Conservation (phyloP, 352 stramenopile genomes). For the Thraustochytrium striatum region DNA sequence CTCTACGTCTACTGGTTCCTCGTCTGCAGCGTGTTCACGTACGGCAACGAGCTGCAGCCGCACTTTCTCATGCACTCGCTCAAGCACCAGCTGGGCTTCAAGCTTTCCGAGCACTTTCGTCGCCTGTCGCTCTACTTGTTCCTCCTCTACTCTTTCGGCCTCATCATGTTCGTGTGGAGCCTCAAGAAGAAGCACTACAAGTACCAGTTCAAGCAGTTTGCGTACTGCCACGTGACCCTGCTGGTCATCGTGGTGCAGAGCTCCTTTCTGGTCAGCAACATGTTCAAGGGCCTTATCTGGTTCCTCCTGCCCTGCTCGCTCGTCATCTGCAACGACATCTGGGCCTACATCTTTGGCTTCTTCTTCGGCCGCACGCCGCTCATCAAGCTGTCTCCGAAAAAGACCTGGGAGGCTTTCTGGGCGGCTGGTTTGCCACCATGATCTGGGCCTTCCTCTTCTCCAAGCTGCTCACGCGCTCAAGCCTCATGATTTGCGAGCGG, state of each 20-base stretch:
- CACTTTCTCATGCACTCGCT: conserved; percentile 52
- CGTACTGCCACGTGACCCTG: conserved; percentile 56
- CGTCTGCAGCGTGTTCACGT: conserved; percentile 52
- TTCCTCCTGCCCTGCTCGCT: conserved; percentile 64
- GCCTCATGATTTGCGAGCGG: conserved; percentile 50
- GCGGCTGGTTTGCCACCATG: conserved; percentile 90
- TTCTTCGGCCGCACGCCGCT: conserved; percentile 64
- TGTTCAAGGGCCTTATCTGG: conserved; percentile 66
- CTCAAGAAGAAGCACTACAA: conserved; percentile 54
- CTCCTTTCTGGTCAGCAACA: conserved; percentile 51
- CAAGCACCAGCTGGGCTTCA: conserved; percentile 50
- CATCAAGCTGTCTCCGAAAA: conserved; percentile 95
- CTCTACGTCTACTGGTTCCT: conserved; percentile 58
- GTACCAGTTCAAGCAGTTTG: conserved; percentile 60
- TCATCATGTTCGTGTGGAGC: conserved; percentile 57
- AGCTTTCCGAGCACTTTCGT: conserved; percentile 49
- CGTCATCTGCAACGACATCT: conserved; percentile 70
- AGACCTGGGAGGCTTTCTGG: conserved; percentile 99
- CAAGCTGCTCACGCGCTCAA: conserved; percentile 67
- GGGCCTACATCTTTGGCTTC: conserved; percentile 66
- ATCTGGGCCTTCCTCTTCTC: conserved; percentile 86
- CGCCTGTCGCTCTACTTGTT: conserved; percentile 50
- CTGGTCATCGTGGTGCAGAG: conserved; percentile 55
- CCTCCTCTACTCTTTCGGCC: conserved; percentile 51
- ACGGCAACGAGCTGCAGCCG: conserved; percentile 44